A percentile compares a stretch with the other conserved stretches of the same genome.
These are phyloP conservation scores for Fusarium sp. DNA, from an alignment of 2,329 filamentous ascomycete genomes.

Conservation along the genomic window DNA sequence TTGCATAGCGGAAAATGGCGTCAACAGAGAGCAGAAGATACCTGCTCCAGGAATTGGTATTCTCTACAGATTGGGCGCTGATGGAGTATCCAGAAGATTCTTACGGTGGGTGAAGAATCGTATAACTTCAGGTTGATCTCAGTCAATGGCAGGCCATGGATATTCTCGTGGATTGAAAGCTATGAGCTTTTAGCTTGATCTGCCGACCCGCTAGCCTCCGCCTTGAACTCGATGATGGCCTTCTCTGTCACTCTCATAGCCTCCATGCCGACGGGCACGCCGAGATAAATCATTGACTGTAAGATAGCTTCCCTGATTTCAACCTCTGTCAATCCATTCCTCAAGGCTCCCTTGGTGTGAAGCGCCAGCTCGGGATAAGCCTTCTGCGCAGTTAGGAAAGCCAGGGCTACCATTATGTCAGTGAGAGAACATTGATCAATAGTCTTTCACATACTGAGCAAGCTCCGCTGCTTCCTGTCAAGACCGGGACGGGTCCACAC, in stretches of 20 bases:
- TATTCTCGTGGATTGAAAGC: no score
- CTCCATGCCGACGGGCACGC: conserved; percentile 34
- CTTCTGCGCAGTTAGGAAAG: conserved; percentile 39
- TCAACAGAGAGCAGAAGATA: no score
- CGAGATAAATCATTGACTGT: conserved; percentile 40
- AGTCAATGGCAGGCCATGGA: no score
- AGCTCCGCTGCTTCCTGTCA: conserved; percentile 39
- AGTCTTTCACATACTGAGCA: conserved; percentile 25
- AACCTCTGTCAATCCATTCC: conserved; percentile 37
- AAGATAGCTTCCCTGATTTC: conserved; percentile 38
- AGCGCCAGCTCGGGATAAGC: conserved; percentile 31
- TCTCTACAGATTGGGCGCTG: no score
- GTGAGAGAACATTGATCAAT: accelerated
- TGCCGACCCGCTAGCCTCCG: not conserved
- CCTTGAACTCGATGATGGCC: conserved; percentile 26
- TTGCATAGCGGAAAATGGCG: no score
- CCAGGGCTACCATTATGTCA: conserved; percentile 4
- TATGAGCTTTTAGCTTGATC: not conserved
- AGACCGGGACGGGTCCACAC: conserved; percentile 37
- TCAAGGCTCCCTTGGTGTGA: conserved; percentile 34
- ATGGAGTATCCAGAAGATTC: no score
- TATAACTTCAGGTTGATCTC: no score
- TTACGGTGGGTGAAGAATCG: no score
- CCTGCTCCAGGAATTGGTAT: no score
- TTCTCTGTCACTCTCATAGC: conserved; percentile 39